Base-by-base conservation (phyloP, 2,329 filamentous ascomycete genomes). In the Neofusicoccum laricinum region DNA sequence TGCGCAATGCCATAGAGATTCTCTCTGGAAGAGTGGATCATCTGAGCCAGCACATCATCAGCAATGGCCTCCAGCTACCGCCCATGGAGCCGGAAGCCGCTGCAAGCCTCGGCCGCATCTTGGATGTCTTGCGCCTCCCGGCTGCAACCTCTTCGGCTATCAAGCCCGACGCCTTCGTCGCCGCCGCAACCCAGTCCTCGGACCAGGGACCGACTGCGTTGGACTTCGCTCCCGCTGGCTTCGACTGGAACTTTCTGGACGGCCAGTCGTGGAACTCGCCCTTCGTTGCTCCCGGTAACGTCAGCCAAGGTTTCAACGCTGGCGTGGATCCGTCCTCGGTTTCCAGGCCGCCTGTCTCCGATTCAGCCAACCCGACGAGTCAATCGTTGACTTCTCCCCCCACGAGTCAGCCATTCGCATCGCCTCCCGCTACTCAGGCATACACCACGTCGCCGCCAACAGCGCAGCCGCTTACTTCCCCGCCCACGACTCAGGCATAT, bases 1-100 rank as follows among this genome's bases (percentile, higher is more conserved):
- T 64, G 63, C 63, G 63, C 55, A 61, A 59, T 45, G 63, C 53
- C 53, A 64, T 64, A 36, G 63, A 64, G 46, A 64, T 64, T 11
- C 45, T 64, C 15, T 64, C 63, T 3, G 46, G 45, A 19, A 17
- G 63, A 30, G 63, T 64, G 34, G 46, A 64, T 45, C 63, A 64
- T n/a, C 40, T 64, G 25, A 64, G 53, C 36, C 63, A 64, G 36
- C 46, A 64, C 25, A 61, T 64, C 30, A 45, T 59, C 53, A 41
- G 19, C 53, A 51, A 61, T 61, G 55, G 63, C 53, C 63, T 64
- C 4, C 63, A 64, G 48, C 49, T 64, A 6, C 63, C 63, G 7
- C 53, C 53, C 4, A 64, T 64, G 63, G 53, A 64, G 3, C 63
- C 63, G 6, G 63, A 59, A 36, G 19, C 46, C 14, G 53, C 53